phyloP scores from a whole-genome alignment of 1,284 basidiomycete genomes.

The Ustilago curta region DNA sequence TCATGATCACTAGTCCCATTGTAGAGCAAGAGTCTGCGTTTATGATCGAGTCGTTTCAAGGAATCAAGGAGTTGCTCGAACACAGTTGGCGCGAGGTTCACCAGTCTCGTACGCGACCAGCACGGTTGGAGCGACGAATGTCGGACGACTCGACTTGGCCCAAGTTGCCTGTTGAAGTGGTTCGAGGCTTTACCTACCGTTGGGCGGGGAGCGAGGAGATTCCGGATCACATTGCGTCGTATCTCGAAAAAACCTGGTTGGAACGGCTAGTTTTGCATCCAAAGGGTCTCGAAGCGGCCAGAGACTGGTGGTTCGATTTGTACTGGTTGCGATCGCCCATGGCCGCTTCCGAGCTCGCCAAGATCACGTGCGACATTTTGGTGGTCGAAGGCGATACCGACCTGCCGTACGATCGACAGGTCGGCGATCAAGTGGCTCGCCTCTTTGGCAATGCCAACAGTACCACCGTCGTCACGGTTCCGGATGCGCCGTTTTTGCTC shows the following conservation, averaged over 20 bases:
- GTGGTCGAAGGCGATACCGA: conserved; percentile 24
- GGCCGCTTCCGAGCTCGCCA: neutral
- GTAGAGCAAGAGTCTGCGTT: conserved; percentile 16
- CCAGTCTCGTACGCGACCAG: neutral
- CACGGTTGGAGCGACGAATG: neutral
- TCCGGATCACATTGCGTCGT: conserved; percentile 20
- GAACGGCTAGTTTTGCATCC: conserved; percentile 16
- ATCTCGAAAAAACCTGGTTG: conserved; percentile 22
- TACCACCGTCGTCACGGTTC: conserved; percentile 3
- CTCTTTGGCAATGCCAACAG: conserved; percentile 8
- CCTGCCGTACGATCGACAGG: conserved; percentile 27
- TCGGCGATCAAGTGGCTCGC: conserved; percentile 8
- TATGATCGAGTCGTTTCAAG: conserved; percentile 34
- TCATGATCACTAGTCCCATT: conserved; percentile 28
- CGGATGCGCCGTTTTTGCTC: conserved; percentile 13
- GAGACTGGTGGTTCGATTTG: conserved; percentile 38
- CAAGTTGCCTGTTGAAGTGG: conserved; percentile 30
- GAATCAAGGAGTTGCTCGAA: conserved; percentile 25
- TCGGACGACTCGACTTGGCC: neutral
- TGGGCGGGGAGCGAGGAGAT: conserved; percentile 32
- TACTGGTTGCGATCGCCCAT: conserved; percentile 29
- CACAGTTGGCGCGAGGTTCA: conserved; percentile 12
- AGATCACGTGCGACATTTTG: conserved; percentile 13
- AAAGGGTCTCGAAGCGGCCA: conserved; percentile 11
- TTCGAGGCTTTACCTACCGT: conserved; percentile 23